Evolutionary conservation across 2,329 filamentous ascomycete species (phyloP).

Genomic region (Colletotrichum sp.): DNA sequence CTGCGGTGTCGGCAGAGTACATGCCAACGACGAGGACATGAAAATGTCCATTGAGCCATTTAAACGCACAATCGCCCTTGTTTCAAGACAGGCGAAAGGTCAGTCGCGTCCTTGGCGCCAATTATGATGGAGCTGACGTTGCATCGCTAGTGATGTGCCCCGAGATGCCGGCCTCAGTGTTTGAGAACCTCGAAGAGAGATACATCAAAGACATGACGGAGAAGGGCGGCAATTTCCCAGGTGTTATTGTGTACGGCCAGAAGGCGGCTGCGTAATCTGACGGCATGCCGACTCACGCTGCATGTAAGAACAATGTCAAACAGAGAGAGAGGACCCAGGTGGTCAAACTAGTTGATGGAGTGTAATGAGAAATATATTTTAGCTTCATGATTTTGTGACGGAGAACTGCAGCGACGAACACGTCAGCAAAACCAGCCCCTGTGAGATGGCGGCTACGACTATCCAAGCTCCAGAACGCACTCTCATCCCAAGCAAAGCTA

Average conservation of each 20-base stretch:
- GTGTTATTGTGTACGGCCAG: background rate
- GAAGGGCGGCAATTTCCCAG: background rate
- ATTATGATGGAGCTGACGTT: background rate
- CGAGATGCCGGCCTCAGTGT: background rate
- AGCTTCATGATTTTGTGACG: accelerated
- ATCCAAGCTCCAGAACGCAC: accelerated
- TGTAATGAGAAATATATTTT: accelerated
- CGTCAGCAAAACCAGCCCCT: accelerated
- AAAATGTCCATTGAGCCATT: background rate
- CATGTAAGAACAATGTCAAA: background rate
- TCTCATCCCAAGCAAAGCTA: background rate
- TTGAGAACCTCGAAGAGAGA: background rate
- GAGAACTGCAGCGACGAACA: background rate
- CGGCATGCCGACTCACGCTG: background rate
- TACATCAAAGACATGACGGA: conserved; percentile 16
- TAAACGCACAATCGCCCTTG: background rate
- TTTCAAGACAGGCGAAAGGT: background rate
- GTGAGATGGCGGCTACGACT: background rate
- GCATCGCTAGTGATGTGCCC: background rate
- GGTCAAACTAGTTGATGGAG: background rate
- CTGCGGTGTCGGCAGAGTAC: background rate
- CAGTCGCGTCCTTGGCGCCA: background rate
- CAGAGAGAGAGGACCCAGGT: background rate
- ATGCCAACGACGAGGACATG: background rate
- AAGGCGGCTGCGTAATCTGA: background rate